Evolutionary conservation across 2,329 filamentous ascomycete species (phyloP).

Genomic region (Aspergillus eucalypticola): DNA sequence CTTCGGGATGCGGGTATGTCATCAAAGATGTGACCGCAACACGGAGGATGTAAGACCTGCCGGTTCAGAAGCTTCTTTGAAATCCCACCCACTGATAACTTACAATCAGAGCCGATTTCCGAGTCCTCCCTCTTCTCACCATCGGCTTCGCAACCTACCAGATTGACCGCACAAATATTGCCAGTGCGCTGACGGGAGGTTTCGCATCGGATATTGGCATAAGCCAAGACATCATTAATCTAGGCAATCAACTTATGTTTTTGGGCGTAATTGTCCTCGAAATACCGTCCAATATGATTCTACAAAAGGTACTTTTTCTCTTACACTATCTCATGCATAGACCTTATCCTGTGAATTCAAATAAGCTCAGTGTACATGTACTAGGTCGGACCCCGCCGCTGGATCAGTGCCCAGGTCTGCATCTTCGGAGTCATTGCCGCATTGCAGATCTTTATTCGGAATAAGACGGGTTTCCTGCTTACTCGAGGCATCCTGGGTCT

Average conservation of each 20-base stretch:
- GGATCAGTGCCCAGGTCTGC: slow-evolving; percentile 53
- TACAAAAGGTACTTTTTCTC: slow-evolving; percentile 18
- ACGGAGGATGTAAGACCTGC: neutral
- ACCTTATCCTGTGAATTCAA: too few relatives aligned
- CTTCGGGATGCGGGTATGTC: accelerated
- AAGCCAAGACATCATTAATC: slow-evolving; percentile 51
- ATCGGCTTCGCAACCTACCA: slow-evolving; percentile 55
- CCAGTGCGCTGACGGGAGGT: slow-evolving; percentile 52
- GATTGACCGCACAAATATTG: slow-evolving; percentile 56
- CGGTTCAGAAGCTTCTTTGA: neutral
- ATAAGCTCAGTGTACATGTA: slow-evolving; percentile 5
- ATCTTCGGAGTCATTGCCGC: slow-evolving; percentile 51
- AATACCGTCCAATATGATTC: slow-evolving; percentile 53
- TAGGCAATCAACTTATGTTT: slow-evolving; percentile 58
- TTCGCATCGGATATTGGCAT: slow-evolving; percentile 49
- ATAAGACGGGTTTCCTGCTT: slow-evolving; percentile 49
- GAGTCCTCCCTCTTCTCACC: slow-evolving; percentile 52
- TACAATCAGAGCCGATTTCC: slow-evolving; percentile 45
- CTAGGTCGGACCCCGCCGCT: slow-evolving; percentile 49
- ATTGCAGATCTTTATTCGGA: slow-evolving; percentile 47
- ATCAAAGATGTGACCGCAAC: neutral
- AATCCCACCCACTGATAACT: neutral
- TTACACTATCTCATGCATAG: neutral
- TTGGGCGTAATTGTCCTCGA: slow-evolving; percentile 53
- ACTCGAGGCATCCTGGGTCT: slow-evolving; percentile 50